A percentile compares a stretch with the other conserved stretches of the same genome.
Conservation (phyloP, 23 red algal genomes). For the Cyanidium caldarium region DNA sequence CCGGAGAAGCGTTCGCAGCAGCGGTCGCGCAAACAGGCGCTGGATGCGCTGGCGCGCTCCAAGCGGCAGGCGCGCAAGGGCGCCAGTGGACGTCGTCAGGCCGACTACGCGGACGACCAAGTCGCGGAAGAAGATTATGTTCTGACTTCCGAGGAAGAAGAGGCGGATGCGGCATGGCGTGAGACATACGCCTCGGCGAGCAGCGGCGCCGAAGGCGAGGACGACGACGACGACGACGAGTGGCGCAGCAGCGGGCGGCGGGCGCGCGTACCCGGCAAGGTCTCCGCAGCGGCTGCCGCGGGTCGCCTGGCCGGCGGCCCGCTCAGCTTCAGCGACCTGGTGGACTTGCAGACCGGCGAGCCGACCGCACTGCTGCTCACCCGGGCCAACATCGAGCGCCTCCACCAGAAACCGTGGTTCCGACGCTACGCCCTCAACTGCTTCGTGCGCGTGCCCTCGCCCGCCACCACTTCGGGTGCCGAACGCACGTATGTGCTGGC, state of each 20-base stretch:
- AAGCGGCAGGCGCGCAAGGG: not conserved
- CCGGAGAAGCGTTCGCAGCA: not conserved
- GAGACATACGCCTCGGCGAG: not conserved
- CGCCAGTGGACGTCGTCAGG: not conserved
- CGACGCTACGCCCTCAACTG: not conserved
- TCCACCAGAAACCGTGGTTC: slow-evolving; percentile 7
- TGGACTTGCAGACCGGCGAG: not conserved
- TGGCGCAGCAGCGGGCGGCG: not conserved
- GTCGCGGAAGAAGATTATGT: not conserved
- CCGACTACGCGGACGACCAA: not conserved
- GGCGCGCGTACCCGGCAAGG: no score
- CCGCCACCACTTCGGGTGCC: not conserved
- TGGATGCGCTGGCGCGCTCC: not conserved
- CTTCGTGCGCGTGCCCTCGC: not conserved
- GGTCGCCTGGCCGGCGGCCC: no score
- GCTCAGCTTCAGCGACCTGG: not conserved
- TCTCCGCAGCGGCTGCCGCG: no score
- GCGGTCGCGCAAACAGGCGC: not conserved
- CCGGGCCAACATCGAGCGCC: not conserved
- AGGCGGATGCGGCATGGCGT: not conserved
- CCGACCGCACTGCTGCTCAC: not conserved
- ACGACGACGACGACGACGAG: not conserved
- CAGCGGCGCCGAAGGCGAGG: not conserved
- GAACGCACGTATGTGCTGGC: not conserved
- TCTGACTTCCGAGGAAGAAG: no score